Conservation (phyloP, 1,139 yeast genomes). For the Pichia sorboxylosa region DNA sequence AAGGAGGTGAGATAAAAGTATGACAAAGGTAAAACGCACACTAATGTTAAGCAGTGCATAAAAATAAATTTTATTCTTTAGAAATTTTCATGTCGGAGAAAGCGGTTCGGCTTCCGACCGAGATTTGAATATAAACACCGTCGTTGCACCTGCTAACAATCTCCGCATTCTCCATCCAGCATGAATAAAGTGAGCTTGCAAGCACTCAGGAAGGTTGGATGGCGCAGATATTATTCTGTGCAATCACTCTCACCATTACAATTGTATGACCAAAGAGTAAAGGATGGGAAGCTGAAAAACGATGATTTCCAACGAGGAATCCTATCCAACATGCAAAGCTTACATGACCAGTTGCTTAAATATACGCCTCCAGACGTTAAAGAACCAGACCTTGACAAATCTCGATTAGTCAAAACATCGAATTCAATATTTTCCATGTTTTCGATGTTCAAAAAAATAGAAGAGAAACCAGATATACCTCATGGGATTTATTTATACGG, state of each 20-base stretch:
- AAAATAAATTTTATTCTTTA: too few species aligned
- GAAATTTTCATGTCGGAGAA: too few species aligned
- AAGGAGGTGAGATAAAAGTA: too few species aligned
- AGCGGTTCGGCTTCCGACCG: background rate
- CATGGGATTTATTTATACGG: constrained; percentile 87
- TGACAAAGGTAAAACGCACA: too few species aligned
- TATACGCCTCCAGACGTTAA: constrained; percentile 48
- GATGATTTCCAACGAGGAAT: constrained; percentile 52
- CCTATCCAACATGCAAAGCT: constrained; percentile 38
- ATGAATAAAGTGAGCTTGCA: too few species aligned
- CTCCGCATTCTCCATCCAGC: too few species aligned
- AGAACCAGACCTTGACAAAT: constrained; percentile 38
- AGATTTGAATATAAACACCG: too few species aligned
- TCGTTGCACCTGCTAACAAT: too few species aligned
- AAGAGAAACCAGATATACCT: constrained; percentile 27
- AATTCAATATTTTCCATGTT: constrained; percentile 20
- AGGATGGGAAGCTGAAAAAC: constrained; percentile 34
- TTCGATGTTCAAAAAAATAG: constrained; percentile 13
- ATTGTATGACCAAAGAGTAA: constrained; percentile 34
- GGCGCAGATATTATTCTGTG: background rate
- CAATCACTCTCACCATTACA: constrained; percentile 30
- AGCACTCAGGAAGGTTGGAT: too few species aligned
- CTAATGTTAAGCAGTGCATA: too few species aligned
- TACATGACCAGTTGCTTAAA: constrained; percentile 35
- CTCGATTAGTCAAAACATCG: constrained; percentile 11